Conservation (phyloP, 1,284 basidiomycete genomes). For the Bondarzewia mesenterica region DNA sequence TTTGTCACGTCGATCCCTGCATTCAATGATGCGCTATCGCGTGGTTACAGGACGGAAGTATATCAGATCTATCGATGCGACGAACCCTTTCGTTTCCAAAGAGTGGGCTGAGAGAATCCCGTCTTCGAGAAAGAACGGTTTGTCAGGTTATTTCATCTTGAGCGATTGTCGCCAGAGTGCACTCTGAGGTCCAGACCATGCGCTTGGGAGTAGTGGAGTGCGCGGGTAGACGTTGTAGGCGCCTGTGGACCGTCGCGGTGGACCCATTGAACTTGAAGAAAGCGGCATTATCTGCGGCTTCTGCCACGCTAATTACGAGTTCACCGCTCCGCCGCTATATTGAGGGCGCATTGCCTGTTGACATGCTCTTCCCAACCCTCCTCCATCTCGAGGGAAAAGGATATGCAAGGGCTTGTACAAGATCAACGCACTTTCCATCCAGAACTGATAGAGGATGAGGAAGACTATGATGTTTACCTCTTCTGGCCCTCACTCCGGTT, state of each 20-base stretch:
- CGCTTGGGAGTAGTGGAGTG: not conserved
- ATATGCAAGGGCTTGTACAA: too few species aligned
- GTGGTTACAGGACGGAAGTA: too few species aligned
- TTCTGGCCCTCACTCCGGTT: not conserved
- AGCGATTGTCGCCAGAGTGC: not conserved
- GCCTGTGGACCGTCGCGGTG: not conserved
- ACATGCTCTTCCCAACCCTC: not conserved
- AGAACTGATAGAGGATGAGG: not conserved
- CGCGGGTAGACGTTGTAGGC: not conserved
- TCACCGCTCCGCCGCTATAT: not conserved
- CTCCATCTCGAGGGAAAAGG: too few species aligned
- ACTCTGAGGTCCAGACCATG: not conserved
- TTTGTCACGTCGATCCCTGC: too few species aligned
- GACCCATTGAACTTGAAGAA: too few species aligned
- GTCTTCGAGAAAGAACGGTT: not conserved
- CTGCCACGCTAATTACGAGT: not conserved
- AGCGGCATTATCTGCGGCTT: not conserved
- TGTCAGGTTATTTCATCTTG: not conserved
- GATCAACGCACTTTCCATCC: too few species aligned
- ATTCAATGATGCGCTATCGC: too few species aligned
- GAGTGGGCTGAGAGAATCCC: not conserved
- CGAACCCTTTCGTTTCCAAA: not conserved
- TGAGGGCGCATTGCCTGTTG: not conserved
- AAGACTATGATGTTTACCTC: not conserved
- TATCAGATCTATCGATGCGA: too few species aligned